Evolutionary conservation across 2,329 filamentous ascomycete genomes (phyloP).

Genomic region (Sarocladiaceae sp.): DNA sequence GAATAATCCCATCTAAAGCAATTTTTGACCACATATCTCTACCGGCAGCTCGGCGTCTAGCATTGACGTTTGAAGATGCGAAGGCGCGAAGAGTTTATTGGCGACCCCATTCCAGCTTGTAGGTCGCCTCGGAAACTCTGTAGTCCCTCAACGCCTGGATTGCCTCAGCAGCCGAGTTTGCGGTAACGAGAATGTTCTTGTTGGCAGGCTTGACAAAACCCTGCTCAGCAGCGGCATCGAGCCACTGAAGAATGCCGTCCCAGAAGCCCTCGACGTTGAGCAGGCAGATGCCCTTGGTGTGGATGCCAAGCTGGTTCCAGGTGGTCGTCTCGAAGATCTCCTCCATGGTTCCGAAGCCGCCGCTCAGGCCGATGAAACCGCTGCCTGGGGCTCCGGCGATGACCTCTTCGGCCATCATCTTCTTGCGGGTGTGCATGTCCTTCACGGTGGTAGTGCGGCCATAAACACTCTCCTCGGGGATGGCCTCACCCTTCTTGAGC

Average conservation of each 20-base stretch:
- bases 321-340: constrained; percentile 89
- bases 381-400: constrained; percentile 74
- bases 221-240: constrained; percentile 67
- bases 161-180: constrained; percentile 67
- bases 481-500: constrained; percentile 45
- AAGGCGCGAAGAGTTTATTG: constrained; percentile 36
- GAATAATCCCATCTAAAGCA: constrained; percentile 1
- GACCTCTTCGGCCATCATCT: constrained; percentile 87
- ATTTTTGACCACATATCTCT: background rate
- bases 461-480: constrained; percentile 64
- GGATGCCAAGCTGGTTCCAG: constrained; percentile 97
- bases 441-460: constrained; percentile 83
- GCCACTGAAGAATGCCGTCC: constrained; percentile 80
- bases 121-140: constrained; percentile 67
- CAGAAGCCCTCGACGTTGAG: constrained; percentile 91
- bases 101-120: constrained; percentile 77
- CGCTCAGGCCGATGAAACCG: constrained; percentile 84
- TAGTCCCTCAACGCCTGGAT: constrained; percentile 69
- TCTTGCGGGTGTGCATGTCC: constrained; percentile 96
- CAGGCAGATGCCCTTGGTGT: constrained; percentile 72
- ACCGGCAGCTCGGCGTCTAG: too few species aligned
- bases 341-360: constrained; percentile 93
- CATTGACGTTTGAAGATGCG: too few species aligned
- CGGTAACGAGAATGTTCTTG: constrained; percentile 74
- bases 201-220: constrained; percentile 74